phyloP scores from a whole-genome alignment of 169 alveolate species.

The Eimeria acervulina region DNA sequence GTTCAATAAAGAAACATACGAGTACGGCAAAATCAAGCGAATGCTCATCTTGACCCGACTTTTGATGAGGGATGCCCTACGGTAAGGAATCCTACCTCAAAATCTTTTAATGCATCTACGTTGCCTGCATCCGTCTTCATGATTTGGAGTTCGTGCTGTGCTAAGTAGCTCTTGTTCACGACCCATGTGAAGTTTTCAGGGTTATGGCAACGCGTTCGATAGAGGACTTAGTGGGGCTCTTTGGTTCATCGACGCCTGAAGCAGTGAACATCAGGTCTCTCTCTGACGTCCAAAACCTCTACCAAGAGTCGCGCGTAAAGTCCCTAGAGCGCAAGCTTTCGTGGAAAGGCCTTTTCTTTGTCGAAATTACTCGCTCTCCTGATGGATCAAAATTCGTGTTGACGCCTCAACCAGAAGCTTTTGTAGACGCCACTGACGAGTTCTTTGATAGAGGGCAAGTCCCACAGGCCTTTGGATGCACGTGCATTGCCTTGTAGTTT shows the following conservation, averaged over 20 bases:
- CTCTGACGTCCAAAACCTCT: slow-evolving; percentile 42
- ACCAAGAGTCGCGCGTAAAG: slow-evolving; percentile 45
- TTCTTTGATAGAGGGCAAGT: slow-evolving; percentile 91
- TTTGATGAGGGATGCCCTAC: slow-evolving; percentile 92
- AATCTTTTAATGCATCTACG: background rate
- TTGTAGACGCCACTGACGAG: slow-evolving; percentile 90
- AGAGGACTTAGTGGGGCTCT: slow-evolving; percentile 56
- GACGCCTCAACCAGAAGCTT: slow-evolving; percentile 92
- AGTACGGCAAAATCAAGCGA: slow-evolving; percentile 94
- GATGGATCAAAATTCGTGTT: slow-evolving; percentile 91
- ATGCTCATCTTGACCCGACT: slow-evolving; percentile 93
- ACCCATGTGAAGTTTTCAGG: slow-evolving; percentile 46
- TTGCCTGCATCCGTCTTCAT: background rate
- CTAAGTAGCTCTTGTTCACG: background rate
- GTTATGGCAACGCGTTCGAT: slow-evolving; percentile 52
- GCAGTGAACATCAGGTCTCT: slow-evolving; percentile 55
- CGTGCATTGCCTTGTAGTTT: background rate
- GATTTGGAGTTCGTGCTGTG: background rate
- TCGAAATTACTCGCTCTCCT: slow-evolving; percentile 88
- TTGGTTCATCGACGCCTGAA: slow-evolving; percentile 64
- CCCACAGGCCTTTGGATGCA: background rate
- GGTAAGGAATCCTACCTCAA: slow-evolving; percentile 34
- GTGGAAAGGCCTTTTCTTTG: slow-evolving; percentile 83
- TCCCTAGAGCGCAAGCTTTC: slow-evolving; percentile 47
- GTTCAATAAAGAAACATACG: slow-evolving; percentile 95